A percentile compares a stretch with the other conserved stretches of the same genome.
These are phyloP conservation scores for Colletotrichum viniferum DNA, from an alignment of 2,329 filamentous ascomycete genomes.

Conservation along the genomic window DNA sequence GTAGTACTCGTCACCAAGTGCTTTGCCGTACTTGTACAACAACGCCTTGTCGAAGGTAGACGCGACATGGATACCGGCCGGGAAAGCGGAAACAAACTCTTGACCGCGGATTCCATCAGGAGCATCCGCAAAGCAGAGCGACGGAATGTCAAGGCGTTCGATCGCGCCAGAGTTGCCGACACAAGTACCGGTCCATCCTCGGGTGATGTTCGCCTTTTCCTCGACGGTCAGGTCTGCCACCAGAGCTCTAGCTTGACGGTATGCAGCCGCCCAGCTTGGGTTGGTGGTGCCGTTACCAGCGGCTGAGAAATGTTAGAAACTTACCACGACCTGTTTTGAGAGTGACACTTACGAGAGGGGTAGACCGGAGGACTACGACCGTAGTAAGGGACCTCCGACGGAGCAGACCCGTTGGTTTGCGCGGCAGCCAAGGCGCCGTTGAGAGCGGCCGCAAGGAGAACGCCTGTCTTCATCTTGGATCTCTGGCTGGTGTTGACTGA, in stretches of 20 bases:
- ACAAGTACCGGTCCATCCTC: slow-evolving; percentile 36
- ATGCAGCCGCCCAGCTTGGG: slow-evolving; percentile 59
- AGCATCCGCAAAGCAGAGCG: slow-evolving; percentile 54
- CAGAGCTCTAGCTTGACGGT: slow-evolving; percentile 59
- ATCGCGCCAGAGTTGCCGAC: slow-evolving; percentile 52
- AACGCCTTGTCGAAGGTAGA: slow-evolving; percentile 59
- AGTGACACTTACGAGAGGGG: neutral
- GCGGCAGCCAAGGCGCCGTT: neutral
- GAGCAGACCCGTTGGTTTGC: neutral
- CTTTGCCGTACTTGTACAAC: slow-evolving; percentile 32
- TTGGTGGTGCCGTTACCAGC: slow-evolving; percentile 1
- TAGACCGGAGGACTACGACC: slow-evolving; percentile 11
- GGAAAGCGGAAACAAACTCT: slow-evolving; percentile 52
- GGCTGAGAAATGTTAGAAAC: neutral
- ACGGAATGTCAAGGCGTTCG: slow-evolving; percentile 48
- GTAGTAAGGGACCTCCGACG: slow-evolving; percentile 14
- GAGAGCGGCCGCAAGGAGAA: neutral
- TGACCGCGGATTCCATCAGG: slow-evolving; percentile 53
- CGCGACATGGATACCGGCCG: slow-evolving; percentile 51
- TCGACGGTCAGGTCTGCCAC: slow-evolving; percentile 68
- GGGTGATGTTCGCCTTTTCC: slow-evolving; percentile 60
- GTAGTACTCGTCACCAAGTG: slow-evolving; percentile 37
- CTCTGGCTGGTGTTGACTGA: neutral
- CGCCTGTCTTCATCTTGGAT: neutral
- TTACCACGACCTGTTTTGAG: too few relatives aligned